Conservation (phyloP, 1,284 basidiomycete species). For the Leccinum insolens region DNA sequence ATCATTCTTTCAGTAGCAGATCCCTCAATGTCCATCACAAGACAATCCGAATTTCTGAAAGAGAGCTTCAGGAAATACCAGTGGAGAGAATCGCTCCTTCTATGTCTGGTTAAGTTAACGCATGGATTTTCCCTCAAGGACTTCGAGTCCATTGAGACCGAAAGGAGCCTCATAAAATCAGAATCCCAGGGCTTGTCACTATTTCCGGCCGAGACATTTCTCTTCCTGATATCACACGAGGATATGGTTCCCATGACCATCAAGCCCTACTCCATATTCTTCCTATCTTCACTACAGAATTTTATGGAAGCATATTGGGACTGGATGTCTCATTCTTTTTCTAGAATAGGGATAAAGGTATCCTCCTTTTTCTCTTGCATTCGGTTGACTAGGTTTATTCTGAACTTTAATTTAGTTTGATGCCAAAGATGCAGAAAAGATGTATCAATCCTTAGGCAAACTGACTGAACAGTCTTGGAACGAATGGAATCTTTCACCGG, state of each 20-base stretch:
- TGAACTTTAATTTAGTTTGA: neutral
- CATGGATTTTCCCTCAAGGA: neutral
- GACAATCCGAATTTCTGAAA: neutral
- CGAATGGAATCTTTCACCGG: neutral
- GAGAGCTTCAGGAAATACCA: conserved; percentile 16
- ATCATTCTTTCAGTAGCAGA: neutral
- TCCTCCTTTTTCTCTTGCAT: neutral
- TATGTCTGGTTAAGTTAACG: neutral
- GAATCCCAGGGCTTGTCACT: neutral
- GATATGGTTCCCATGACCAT: conserved; percentile 5
- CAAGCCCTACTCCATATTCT: conserved; percentile 19
- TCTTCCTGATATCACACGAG: neutral
- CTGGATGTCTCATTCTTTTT: conserved; percentile 2
- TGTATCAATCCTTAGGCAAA: conserved; percentile 1
- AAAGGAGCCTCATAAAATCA: neutral
- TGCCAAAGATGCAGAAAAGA: neutral
- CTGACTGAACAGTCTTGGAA: neutral
- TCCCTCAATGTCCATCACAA: neutral
- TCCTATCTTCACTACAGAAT: conserved; percentile 14
- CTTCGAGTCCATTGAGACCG: neutral
- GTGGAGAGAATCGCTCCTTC: conserved; percentile 11
- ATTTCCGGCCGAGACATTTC: neutral
- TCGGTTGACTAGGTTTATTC: neutral
- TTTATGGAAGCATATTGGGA: conserved; percentile 11
- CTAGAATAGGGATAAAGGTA: neutral